Evolutionary conservation across 768 basidiomycete species (phyloP).

Genomic region (Pulveroboletus frians): DNA sequence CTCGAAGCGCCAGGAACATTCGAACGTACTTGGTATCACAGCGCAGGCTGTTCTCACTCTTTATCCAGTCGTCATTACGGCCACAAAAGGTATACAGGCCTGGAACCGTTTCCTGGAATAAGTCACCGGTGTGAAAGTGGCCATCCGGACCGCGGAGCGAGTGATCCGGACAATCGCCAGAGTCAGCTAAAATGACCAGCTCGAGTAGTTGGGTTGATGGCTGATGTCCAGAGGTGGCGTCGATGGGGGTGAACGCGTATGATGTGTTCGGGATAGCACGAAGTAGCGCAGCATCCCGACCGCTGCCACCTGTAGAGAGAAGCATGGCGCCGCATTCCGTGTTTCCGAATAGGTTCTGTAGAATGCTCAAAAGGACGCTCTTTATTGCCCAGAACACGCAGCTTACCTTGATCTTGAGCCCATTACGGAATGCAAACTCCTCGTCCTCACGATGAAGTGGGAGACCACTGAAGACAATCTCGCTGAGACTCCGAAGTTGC

Average conservation of each 20-base stretch:
- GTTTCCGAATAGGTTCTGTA: slow-evolving; percentile 73
- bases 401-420: slow-evolving; percentile 59
- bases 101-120: slow-evolving; percentile 61
- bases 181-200: slow-evolving; percentile 62
- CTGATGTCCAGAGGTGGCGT: slow-evolving; percentile 42
- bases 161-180: slow-evolving; percentile 61
- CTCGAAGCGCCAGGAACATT: not conserved
- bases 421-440: slow-evolving; percentile 60
- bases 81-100: slow-evolving; percentile 64
- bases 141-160: slow-evolving; percentile 59
- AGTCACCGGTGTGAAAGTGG: slow-evolving; percentile 74
- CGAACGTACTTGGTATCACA: slow-evolving; percentile 64
- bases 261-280: slow-evolving; percentile 55
- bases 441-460: slow-evolving; percentile 64
- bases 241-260: slow-evolving; percentile 63
- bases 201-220: slow-evolving; percentile 57
- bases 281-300: slow-evolving; percentile 47
- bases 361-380: slow-evolving; percentile 18
- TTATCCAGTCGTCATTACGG: slow-evolving; percentile 83
- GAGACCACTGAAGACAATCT: slow-evolving; percentile 63
- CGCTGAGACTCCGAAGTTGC: slow-evolving; percentile 51
- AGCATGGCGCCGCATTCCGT: slow-evolving; percentile 78
- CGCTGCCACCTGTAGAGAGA: slow-evolving; percentile 50
- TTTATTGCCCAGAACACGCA: slow-evolving; percentile 10
- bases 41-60: slow-evolving; percentile 70